These are phyloP conservation scores for Xylariaceae sp. DNA, from an alignment of 2,329 filamentous ascomycete species.

Conservation along the genomic window DNA sequence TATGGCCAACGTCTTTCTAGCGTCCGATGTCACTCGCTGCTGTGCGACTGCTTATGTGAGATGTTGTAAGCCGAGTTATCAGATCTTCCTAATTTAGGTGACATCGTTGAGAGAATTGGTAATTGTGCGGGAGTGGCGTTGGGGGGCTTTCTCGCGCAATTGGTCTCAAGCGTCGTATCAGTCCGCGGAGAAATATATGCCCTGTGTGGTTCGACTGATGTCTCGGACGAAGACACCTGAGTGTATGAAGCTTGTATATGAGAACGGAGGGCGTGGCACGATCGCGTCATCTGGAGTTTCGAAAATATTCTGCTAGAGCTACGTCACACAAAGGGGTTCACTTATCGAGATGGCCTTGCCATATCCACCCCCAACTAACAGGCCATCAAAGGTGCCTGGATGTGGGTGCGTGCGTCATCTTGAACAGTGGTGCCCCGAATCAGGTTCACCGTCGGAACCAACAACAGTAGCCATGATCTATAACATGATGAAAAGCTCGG, in stretches of 20 bases:
- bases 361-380: not conserved
- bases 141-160: not conserved
- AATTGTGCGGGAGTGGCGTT: not conserved
- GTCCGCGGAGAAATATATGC: not conserved
- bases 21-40: not conserved
- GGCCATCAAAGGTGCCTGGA: not conserved
- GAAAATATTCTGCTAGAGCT: not conserved
- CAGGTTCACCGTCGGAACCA: slow-evolving; percentile 1
- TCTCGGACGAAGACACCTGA: not conserved
- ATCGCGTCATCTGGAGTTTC: not conserved
- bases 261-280: not conserved
- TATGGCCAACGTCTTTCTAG: slow-evolving; percentile 1
- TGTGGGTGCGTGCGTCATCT: not conserved
- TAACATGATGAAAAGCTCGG: not conserved
- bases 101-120: not conserved
- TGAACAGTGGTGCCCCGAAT: not conserved
- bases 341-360: not conserved
- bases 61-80: not conserved
- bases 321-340: slow-evolving; percentile 1
- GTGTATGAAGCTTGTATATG: not conserved
- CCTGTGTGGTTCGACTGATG: not conserved
- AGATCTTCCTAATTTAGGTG: not conserved
- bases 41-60: not conserved
- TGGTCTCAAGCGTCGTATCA: not conserved
- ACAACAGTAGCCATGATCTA: not conserved